phyloP scores from a whole-genome alignment of 352 stramenopile species.

The Blastocystis sp. region DNA sequence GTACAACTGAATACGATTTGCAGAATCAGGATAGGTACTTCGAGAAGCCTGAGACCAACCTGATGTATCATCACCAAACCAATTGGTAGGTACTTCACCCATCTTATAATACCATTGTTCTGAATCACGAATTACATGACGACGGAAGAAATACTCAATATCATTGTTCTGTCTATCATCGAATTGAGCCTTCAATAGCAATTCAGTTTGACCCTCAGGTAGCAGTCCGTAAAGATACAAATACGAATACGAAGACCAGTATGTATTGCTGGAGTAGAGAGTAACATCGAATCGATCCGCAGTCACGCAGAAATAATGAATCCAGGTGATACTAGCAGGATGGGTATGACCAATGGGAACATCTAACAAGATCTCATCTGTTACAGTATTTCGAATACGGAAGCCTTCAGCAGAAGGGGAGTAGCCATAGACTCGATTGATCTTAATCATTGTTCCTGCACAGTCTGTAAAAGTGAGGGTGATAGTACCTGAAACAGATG shows the following conservation, averaged over 20 bases:
- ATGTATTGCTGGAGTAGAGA: background rate
- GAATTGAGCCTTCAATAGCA: background rate
- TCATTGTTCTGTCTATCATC: background rate
- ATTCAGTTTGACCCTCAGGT: background rate
- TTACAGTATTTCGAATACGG: background rate
- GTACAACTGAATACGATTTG: constrained; percentile 46
- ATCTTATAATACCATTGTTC: constrained; percentile 38
- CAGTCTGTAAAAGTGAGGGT: constrained; percentile 11
- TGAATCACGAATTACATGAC: background rate
- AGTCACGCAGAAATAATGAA: background rate
- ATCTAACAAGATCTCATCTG: background rate
- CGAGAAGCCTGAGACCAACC: background rate
- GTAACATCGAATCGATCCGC: background rate
- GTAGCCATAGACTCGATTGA: background rate
- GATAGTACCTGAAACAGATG: background rate
- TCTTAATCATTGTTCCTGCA: constrained; percentile 1
- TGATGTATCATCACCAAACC: background rate
- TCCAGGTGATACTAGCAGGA: background rate
- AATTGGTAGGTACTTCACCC: constrained; percentile 16
- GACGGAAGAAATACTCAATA: background rate
- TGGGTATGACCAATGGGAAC: background rate
- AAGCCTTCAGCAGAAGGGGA: background rate
- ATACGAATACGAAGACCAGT: background rate
- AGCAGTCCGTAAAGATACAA: background rate
- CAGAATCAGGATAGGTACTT: background rate